Evolutionary conservation across 2,329 filamentous ascomycete species (phyloP).

Genomic region (Colletotrichum agaves): DNA sequence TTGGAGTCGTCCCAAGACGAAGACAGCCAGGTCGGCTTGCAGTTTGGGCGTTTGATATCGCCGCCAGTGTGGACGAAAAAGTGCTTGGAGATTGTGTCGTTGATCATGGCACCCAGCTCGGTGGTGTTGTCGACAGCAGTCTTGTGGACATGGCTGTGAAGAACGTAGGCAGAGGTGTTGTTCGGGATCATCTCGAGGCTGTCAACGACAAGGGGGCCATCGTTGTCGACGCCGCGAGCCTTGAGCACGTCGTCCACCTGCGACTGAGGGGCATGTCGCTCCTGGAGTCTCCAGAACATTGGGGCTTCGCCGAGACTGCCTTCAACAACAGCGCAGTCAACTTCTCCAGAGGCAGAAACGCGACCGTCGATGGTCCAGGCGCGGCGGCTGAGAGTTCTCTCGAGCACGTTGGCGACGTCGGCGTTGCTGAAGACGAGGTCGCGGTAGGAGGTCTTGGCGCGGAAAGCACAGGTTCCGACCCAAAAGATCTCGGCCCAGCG

Average conservation of each 20-base stretch:
- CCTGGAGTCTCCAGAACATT: slow-evolving; percentile 19
- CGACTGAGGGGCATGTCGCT: neutral
- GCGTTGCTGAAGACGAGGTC: slow-evolving; percentile 21
- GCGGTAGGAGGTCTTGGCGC: slow-evolving; percentile 2
- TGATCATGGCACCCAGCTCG: neutral
- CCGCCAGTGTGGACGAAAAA: slow-evolving; percentile 9
- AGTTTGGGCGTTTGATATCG: slow-evolving; percentile 8
- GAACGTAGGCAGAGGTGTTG: slow-evolving; percentile 26
- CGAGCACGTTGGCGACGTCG: slow-evolving; percentile 20
- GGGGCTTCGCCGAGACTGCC: neutral
- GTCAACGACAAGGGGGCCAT: slow-evolving; percentile 15
- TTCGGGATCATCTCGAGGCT: slow-evolving; percentile 10
- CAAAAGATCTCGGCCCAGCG: slow-evolving; percentile 27
- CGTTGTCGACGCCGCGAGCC: neutral
- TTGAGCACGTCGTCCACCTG: neutral
- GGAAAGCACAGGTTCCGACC: slow-evolving; percentile 27
- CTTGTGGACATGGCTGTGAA: neutral
- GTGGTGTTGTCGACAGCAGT: neutral
- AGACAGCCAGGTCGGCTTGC: slow-evolving; percentile 20
- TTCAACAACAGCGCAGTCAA: slow-evolving; percentile 16
- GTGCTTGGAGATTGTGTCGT: slow-evolving; percentile 9
- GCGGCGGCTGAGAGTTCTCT: neutral
- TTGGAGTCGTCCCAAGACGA: slow-evolving; percentile 13
- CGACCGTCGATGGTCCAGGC: slow-evolving; percentile 6
- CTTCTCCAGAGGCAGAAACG: slow-evolving; percentile 10